Evolutionary conservation across 177 flowering plant genomes (phyloP).

Genomic region (Vitis hybrid): DNA sequence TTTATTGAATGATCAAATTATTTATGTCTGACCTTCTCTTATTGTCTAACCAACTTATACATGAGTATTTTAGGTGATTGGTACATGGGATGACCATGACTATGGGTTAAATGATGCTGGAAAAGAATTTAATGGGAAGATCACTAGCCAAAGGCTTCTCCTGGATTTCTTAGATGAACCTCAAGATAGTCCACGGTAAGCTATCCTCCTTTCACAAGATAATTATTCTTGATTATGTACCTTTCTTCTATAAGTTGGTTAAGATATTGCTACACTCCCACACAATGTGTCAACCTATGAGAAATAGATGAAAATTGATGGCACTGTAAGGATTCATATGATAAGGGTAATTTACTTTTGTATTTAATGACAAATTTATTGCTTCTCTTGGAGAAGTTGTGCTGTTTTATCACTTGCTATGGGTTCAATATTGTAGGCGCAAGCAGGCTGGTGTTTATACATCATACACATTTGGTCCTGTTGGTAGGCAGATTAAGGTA

Average conservation of each 20-base stretch:
- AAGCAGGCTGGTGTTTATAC: slow-evolving; percentile 80
- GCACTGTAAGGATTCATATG: neutral
- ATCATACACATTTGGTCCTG: slow-evolving; percentile 73
- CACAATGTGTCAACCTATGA: neutral
- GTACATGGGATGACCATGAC: slow-evolving; percentile 93
- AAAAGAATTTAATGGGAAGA: slow-evolving; percentile 58
- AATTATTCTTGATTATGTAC: neutral
- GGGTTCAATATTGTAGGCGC: slow-evolving; percentile 44
- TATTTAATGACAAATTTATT: neutral
- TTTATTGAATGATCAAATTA: neutral
- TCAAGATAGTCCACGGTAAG: slow-evolving; percentile 62
- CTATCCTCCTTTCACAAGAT: neutral
- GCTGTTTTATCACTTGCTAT: slow-evolving; percentile 2
- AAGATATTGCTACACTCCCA: neutral
- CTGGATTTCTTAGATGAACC: slow-evolving; percentile 80
- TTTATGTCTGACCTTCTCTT: neutral
- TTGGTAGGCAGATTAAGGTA: slow-evolving; percentile 66
- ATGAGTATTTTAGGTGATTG: slow-evolving; percentile 52
- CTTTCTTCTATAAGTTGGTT: neutral
- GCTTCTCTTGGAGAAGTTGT: neutral
- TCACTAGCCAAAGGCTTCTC: slow-evolving; percentile 58
- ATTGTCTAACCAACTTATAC: neutral
- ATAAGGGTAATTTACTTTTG: neutral
- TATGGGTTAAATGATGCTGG: slow-evolving; percentile 84
- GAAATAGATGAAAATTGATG: neutral